phyloP scores from a whole-genome alignment of 257 asterid species.

The Nicotiana benthamiana region DNA sequence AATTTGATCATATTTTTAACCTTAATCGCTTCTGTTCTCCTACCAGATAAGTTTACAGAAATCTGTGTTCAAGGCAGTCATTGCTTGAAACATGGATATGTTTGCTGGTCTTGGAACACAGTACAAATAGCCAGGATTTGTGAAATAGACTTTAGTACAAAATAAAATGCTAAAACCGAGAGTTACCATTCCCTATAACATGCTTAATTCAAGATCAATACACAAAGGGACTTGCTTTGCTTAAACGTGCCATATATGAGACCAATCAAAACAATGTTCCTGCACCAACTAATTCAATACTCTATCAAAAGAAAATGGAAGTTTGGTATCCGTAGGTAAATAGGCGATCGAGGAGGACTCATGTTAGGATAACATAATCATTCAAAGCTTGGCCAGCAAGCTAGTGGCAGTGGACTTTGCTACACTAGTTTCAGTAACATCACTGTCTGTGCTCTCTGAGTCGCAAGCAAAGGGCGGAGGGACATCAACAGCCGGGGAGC shows the following conservation, averaged over 20 bases:
- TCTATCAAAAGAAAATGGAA: too few species aligned
- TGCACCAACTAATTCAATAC: neutral
- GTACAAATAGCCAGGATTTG: neutral
- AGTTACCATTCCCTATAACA: neutral
- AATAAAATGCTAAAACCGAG: neutral
- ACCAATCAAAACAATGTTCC: neutral
- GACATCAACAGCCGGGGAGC: slow-evolving; percentile 91
- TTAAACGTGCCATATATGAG: neutral
- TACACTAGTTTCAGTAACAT: slow-evolving; percentile 42
- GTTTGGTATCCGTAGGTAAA: too few species aligned
- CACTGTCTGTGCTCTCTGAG: slow-evolving; percentile 61
- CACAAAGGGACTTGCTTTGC: neutral
- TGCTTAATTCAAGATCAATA: neutral
- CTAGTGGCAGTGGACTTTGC: slow-evolving; percentile 39
- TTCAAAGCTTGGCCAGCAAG: slow-evolving; percentile 56
- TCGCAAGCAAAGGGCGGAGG: slow-evolving; percentile 72
- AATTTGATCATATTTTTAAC: too few species aligned
- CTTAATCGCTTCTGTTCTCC: neutral
- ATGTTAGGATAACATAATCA: too few species aligned
- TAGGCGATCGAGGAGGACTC: too few species aligned
- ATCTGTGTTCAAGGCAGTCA: neutral
- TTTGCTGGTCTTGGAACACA: neutral
- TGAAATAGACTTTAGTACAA: too few species aligned
- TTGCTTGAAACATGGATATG: neutral
- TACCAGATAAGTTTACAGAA: neutral